Evolutionary conservation across 148 eudicot genomes (phyloP).

Genomic region (Vaccinium macrocarpon): DNA sequence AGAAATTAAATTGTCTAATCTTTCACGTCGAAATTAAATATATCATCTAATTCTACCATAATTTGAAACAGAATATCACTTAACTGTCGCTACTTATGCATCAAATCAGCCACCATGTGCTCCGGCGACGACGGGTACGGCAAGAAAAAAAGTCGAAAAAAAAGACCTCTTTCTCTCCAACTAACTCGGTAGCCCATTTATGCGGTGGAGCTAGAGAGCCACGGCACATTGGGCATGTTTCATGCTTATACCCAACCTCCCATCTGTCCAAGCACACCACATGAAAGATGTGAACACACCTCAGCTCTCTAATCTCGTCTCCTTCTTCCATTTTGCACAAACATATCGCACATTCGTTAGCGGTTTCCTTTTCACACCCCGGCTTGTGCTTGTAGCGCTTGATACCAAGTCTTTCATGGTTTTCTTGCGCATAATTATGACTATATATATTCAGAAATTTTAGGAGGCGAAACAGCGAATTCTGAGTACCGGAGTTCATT

Average conservation of each 20-base stretch:
- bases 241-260: neutral
- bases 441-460: neutral
- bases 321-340: neutral
- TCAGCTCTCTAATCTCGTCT: neutral
- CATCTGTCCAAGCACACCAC: neutral
- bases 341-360: neutral
- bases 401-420: neutral
- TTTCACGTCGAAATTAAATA: too few species aligned
- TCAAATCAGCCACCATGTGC: conserved; percentile 4
- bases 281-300: neutral
- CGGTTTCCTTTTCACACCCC: neutral
- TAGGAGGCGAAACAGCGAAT: neutral
- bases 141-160: neutral
- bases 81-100: too few species aligned
- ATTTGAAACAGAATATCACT: too few species aligned
- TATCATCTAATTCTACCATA: too few species aligned
- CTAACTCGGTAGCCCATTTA: neutral
- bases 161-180: neutral
- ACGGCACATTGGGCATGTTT: neutral
- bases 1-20: too few species aligned
- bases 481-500: neutral
- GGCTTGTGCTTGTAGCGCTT: neutral
- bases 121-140: neutral
- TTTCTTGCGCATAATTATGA: neutral
- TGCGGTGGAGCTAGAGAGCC: neutral